Percentiles rank a stretch among this genome's conserved stretches.
These are phyloP conservation scores for Firmiana major DNA, from an alignment of 345 rosid species.

Conservation along the genomic window DNA sequence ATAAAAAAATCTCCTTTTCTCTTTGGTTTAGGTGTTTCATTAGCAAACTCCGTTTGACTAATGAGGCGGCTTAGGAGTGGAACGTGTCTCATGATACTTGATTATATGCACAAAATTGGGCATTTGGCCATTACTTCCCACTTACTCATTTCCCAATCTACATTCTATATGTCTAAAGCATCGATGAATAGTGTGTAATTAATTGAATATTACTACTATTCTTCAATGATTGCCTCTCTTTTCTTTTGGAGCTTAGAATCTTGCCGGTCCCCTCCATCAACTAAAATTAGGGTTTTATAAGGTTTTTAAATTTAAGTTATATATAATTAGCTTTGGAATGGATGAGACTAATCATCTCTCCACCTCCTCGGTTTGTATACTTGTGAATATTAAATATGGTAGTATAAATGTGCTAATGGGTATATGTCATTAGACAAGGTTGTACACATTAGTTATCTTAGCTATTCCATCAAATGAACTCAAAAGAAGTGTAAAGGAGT, in stretches of 20 bases:
- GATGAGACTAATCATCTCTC: conserved; percentile 42
- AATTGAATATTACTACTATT: conserved; percentile 20
- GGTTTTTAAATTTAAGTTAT: conserved; percentile 8
- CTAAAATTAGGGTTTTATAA: conserved; percentile 24
- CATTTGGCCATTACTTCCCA: conserved; percentile 34
- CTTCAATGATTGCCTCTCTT: conserved; percentile 61
- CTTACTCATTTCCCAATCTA: conserved; percentile 35
- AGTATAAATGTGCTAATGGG: background rate
- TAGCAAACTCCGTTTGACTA: conserved; percentile 71
- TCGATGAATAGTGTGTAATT: conserved; percentile 5
- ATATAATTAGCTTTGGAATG: conserved; percentile 18
- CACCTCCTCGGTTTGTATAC: conserved; percentile 25
- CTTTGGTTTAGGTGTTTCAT: conserved; percentile 15
- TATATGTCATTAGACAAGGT: background rate
- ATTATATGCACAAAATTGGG: conserved; percentile 1
- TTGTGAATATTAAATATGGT: background rate
- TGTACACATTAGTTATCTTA: background rate
- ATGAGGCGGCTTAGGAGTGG: conserved; percentile 30
- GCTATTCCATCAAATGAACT: background rate
- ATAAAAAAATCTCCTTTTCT: background rate
- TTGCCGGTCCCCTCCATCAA: conserved; percentile 32
- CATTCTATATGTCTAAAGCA: background rate
- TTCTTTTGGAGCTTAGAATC: conserved; percentile 31
- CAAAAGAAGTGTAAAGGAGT: background rate
- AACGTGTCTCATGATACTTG: conserved; percentile 19